Evolutionary conservation across 768 basidiomycete species (phyloP), one percentile per base, ranked within the genome.

Genomic region (Hysterangium stoloniferum): DNA sequence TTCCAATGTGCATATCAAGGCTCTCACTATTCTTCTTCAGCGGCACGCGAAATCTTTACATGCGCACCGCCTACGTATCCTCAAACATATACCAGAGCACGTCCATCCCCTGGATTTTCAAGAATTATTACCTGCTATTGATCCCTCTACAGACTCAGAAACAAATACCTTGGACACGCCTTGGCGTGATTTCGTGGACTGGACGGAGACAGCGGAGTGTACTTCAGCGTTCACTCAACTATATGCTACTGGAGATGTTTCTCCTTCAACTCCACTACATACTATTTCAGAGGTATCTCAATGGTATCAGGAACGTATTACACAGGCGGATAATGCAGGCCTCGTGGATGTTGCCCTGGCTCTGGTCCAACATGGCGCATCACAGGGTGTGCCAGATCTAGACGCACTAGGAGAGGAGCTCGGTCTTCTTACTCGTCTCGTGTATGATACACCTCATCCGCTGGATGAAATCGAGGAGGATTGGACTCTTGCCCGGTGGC

Each of bases 391-490:
- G 11, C 75, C 80, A 17, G 79, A 71, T 1, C 75, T 99, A 35
- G 94, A 95, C 57, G 80, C 82, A 59, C 65, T 93, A 2, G 95
- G 93, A 2, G 95, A 97, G 68, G 94, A 98, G 47, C 76, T 98
- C 34, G 86, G 81, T 56, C 77, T 98, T 6, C 75, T 99, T 32
- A 83, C 86, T 1, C 76, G 84, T 17, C 75, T 98, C 38, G 81
- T 94, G 11, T 99, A 99, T 57, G 92, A 96, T 61, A 72, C 79
- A 8, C 74, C 76, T 47, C 71, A 73, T 43, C 64, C 71, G 1
- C 55, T 41, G 6, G 64, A 70, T 32, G 71, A 73, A 6, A 43
- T 25, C 15, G 66, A 68, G 17, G 65, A 64, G 38, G 80, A 85
- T 60, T 93, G 88, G 87, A 84, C 84, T 0, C 72, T 97, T 15